phyloP scores from a whole-genome alignment of 805 yeast genomes.

The Metschnikowia cerradonensis region DNA sequence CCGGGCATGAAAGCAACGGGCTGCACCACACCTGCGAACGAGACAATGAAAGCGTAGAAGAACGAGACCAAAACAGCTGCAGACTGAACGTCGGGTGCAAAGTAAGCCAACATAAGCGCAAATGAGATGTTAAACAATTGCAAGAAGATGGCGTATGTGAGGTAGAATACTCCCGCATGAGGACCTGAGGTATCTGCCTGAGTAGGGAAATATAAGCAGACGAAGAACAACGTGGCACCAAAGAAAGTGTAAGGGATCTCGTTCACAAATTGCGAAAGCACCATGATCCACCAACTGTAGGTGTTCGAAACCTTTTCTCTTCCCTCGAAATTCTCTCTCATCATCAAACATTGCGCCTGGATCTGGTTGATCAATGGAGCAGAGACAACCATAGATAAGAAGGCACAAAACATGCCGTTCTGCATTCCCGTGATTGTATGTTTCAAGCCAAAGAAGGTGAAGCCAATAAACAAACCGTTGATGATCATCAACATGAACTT shows the following conservation, averaged over 20 bases:
- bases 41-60: slow-evolving; percentile 52
- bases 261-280: slow-evolving; percentile 48
- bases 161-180: slow-evolving; percentile 40
- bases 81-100: slow-evolving; percentile 62
- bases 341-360: slow-evolving; percentile 52
- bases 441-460: slow-evolving; percentile 29
- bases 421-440: slow-evolving; percentile 26
- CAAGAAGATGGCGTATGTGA: slow-evolving; percentile 46
- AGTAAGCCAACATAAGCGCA: slow-evolving; percentile 48
- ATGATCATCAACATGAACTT: slow-evolving; percentile 31
- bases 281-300: slow-evolving; percentile 63
- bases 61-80: slow-evolving; percentile 59
- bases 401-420: slow-evolving; percentile 43
- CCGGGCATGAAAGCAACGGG: slow-evolving; percentile 42
- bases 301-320: slow-evolving; percentile 70
- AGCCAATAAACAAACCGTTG: slow-evolving; percentile 35
- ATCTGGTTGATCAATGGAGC: slow-evolving; percentile 62
- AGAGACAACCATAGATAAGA: slow-evolving; percentile 53
- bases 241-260: slow-evolving; percentile 56
- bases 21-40: slow-evolving; percentile 54
- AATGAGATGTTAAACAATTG: slow-evolving; percentile 38
- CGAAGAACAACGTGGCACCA: slow-evolving; percentile 30
- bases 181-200: slow-evolving; percentile 13
- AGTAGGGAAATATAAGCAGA: slow-evolving; percentile 39
- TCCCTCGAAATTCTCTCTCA: slow-evolving; percentile 63